phyloP scores from a whole-genome alignment of 345 rosid species.

The Xanthoceras sorbifolium region DNA sequence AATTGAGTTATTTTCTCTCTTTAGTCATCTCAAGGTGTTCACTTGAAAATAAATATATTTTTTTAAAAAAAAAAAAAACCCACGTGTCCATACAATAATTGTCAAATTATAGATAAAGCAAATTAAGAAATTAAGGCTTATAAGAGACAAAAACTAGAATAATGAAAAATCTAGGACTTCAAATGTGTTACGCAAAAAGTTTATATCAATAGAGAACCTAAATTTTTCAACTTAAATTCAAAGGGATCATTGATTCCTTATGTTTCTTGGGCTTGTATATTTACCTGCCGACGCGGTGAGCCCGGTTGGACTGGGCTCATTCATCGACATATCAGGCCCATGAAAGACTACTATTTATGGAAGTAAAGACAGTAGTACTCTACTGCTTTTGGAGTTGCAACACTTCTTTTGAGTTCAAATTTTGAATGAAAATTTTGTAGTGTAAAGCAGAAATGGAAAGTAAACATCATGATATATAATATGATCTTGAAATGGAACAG shows the following conservation, averaged over 20 bases:
- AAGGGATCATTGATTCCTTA: too few species aligned
- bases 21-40: too few species aligned
- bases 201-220: too few species aligned
- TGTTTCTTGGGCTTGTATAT: too few species aligned
- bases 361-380: too few species aligned
- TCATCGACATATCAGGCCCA: conserved; percentile 1
- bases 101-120: neutral
- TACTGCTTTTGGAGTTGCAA: neutral
- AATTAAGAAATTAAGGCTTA: neutral
- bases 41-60: too few species aligned
- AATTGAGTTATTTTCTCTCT: too few species aligned
- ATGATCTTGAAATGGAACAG: neutral
- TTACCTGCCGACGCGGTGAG: neutral
- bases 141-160: neutral
- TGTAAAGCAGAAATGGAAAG: neutral
- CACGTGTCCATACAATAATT: too few species aligned
- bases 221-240: too few species aligned
- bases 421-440: neutral
- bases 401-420: neutral
- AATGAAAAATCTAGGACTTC: too few species aligned
- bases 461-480: conserved; percentile 12
- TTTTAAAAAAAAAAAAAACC: too few species aligned
- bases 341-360: neutral
- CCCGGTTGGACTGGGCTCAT: neutral
- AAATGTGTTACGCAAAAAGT: too few species aligned